A percentile compares a stretch with the other conserved stretches of the same genome.
Evolutionary conservation across 2,329 filamentous ascomycete genomes (phyloP).

Genomic region (Penicillium hesseltinei): DNA sequence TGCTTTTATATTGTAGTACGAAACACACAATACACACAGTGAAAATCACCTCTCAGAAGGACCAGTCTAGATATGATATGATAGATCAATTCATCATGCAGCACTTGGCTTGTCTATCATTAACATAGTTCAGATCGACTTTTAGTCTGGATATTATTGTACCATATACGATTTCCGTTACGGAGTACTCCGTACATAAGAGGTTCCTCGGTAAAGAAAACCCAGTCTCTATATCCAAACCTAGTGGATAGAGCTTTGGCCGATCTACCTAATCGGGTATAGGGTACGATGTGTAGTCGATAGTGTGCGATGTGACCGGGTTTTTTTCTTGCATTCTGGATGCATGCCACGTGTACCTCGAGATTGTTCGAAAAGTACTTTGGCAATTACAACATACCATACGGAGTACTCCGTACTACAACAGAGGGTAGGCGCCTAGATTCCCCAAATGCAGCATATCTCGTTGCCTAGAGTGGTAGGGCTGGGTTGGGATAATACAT

Average conservation of each 20-base stretch:
- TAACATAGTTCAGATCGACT: not conserved
- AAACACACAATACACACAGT: not conserved
- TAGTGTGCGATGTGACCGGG: slow-evolving; percentile 2
- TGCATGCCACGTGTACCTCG: slow-evolving; percentile 7
- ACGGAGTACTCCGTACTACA: too few species aligned
- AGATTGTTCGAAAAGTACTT: not conserved
- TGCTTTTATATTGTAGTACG: not conserved
- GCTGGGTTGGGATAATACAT: too few species aligned
- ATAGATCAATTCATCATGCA: not conserved
- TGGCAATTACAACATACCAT: too few species aligned
- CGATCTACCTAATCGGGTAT: slow-evolving; percentile 7
- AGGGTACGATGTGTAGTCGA: not conserved
- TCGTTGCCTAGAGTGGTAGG: too few species aligned
- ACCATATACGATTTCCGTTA: not conserved
- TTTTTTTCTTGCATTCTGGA: not conserved
- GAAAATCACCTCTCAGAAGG: not conserved
- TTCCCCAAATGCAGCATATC: too few species aligned
- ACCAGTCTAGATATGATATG: not conserved
- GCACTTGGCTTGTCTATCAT: not conserved
- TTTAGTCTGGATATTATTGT: not conserved
- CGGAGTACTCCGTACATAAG: not conserved
- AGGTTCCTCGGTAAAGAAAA: not conserved
- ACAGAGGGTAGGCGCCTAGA: too few species aligned
- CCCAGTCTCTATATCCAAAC: not conserved
- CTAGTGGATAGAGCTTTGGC: not conserved